Base-by-base conservation (phyloP, 257 asterid species). In the Solanum microdontum region DNA sequence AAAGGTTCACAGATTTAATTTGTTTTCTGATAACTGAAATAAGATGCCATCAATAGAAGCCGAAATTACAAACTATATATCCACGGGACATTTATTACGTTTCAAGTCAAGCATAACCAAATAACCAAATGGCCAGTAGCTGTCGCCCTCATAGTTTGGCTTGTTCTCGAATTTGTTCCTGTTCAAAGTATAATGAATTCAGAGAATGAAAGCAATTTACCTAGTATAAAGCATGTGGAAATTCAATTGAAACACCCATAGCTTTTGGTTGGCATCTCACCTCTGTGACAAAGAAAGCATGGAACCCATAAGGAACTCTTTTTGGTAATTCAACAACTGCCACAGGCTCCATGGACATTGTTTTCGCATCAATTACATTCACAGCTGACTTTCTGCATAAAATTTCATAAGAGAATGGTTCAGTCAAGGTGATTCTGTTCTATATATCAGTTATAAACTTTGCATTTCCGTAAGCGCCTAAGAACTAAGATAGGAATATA, bases 301-400 rank as follows among this genome's bases (percentile, higher is more conserved):
- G 98, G 92, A 96, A 96, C 26, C 99, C 99, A 68, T 94, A 95
- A 8, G 99, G 99, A 87, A 96, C 99, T 91, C 99, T 88, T 79
- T 86, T 92, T 33, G 98, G 98, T 32, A 96, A 92, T 75, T 95
- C 98, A 75, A 95, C 93, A 8, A 92, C 91, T 12, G 99, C 98
- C 83, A 96, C 97, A 26, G 98, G 98, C 88, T 95, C 98, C 23
- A 93, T 45, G 17, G 98, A 96, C 98, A 96, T 94, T 28, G 99
- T 95, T 89, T 94, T 96, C 55, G 99, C 99, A 91, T 96, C 99
- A 72, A 96, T 92, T 4, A 95, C 98, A 66, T 92, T 94, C 87
- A 95, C 99, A 40, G 93, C 91, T 11, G 98, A 96, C 86, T 95
- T 96, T 87, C 98, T 96, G 97, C 77, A 88, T 7, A 88, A 88